Base-by-base conservation (phyloP, 805 yeast genomes). In the Wickerhamomyces alni region DNA sequence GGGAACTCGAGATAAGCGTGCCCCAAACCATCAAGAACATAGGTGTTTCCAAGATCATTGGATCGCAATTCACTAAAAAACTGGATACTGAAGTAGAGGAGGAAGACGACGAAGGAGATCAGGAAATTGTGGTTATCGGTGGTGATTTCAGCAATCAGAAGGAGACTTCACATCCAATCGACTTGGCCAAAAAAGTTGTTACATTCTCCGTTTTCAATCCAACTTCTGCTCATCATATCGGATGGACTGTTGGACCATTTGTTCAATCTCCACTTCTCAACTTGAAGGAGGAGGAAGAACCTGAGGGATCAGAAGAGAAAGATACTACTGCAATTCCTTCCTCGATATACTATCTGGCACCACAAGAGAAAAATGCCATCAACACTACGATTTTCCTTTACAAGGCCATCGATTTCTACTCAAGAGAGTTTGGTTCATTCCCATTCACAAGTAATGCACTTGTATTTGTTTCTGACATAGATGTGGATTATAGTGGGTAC, bases 201-300 rank as follows among this genome's bases (percentile, higher is more conserved):
- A 70, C 78, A 17, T 91, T 80, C 69, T 77, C 81, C 13, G 65
- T 86, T 8, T 81, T 80, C 54, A 85, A 81, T 40, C 96, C 98
- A 1, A 83, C 87, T 1, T 82, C 95, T 28, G 87, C 99, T 1
- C 97, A 89, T 50, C 97, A 91, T 59, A 70, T 93, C 17, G 98
- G 98, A 0, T 93, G 95, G 81, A 89, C 95, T 0, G 75, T 88
- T 4, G 99, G 98, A 0, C 82, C 95, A 2, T 93, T 91, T 58
- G 80, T 80, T 31, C 74, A 75, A 39, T 64, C 78, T 2, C 75
- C 78, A 0, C 51, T 87, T 24, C 59, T 78, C 8, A 75, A 70
- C 33, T 51, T 60, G 29, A 59, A 58, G 30, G 63, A 59, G 24
- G 70, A 64, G 25, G 66, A 63, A 33, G 57, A 57, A 7, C 37